Evolutionary conservation across 805 yeast genomes (phyloP).

Genomic region (Candida jianshihensis): DNA sequence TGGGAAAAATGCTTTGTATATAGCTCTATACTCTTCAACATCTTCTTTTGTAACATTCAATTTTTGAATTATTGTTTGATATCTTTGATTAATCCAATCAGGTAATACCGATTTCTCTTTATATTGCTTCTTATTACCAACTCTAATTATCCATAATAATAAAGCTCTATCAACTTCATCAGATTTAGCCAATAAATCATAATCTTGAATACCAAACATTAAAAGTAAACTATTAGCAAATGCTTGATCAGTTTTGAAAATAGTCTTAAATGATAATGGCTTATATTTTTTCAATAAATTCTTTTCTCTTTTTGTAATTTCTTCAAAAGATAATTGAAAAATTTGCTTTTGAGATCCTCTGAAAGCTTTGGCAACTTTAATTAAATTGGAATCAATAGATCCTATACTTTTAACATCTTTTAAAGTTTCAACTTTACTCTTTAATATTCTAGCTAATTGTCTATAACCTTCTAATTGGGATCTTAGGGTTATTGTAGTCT

Average conservation of each 20-base stretch:
- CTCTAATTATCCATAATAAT: constrained; percentile 57
- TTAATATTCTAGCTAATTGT: constrained; percentile 44
- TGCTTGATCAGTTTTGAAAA: constrained; percentile 46
- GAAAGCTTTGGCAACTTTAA: constrained; percentile 37
- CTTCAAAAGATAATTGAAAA: constrained; percentile 38
- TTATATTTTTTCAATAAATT: constrained; percentile 35
- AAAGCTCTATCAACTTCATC: constrained; percentile 51
- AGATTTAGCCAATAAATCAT: constrained; percentile 40
- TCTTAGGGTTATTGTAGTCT: constrained; percentile 39
- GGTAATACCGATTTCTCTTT: constrained; percentile 31
- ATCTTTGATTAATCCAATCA: constrained; percentile 39
- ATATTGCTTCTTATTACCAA: constrained; percentile 37
- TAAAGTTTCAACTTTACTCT: constrained; percentile 38
- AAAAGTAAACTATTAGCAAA: constrained; percentile 49
- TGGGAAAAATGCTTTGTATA: constrained; percentile 50
- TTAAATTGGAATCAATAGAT: constrained; percentile 16
- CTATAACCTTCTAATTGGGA: constrained; percentile 56
- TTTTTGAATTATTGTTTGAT: constrained; percentile 29
- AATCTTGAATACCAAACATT: constrained; percentile 49
- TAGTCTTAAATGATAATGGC: constrained; percentile 46
- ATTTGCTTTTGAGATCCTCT: constrained; percentile 42
- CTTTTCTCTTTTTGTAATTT: constrained; percentile 40
- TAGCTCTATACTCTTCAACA: constrained; percentile 43
- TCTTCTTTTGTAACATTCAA: constrained; percentile 43
- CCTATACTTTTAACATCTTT: constrained; percentile 26